Conservation (phyloP, 371 early-diverging fungal species). For the Saksenaea vasiformis region DNA sequence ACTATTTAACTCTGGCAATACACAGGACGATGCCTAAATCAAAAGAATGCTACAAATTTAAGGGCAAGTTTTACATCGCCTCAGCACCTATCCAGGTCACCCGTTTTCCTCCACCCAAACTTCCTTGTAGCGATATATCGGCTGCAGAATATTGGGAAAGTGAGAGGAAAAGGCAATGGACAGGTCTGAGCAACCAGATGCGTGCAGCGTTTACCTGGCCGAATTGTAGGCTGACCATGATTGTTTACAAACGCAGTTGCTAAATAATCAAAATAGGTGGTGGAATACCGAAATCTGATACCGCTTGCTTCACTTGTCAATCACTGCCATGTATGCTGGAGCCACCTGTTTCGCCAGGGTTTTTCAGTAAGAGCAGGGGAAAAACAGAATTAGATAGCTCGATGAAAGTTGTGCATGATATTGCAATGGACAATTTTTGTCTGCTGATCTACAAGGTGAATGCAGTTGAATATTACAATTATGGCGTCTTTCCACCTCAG, state of each 20-base stretch:
- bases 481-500: slow-evolving; percentile 52
- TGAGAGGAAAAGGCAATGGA: slow-evolving; percentile 63
- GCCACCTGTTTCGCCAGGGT: not conserved
- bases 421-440: slow-evolving; percentile 77
- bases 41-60: slow-evolving; percentile 66
- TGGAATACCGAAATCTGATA: slow-evolving; percentile 48
- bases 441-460: slow-evolving; percentile 67
- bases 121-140: slow-evolving; percentile 31
- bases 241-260: not conserved
- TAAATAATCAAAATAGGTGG: slow-evolving; percentile 22
- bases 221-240: slow-evolving; percentile 17
- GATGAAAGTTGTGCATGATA: slow-evolving; percentile 54
- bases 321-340: slow-evolving; percentile 49
- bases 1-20: not conserved
- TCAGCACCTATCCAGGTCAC: slow-evolving; percentile 74
- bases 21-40: slow-evolving; percentile 71
- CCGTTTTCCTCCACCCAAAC: slow-evolving; percentile 66
- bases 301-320: slow-evolving; percentile 57
- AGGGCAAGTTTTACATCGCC: slow-evolving; percentile 73
- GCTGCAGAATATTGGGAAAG: slow-evolving; percentile 74
- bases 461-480: slow-evolving; percentile 65
- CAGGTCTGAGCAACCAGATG: slow-evolving; percentile 45
- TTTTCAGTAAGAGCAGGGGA: not conserved
- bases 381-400: not conserved
- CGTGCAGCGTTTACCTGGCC: slow-evolving; percentile 79